A percentile compares a stretch with the other conserved stretches of the same genome.
These are phyloP conservation scores for Hymenoscyphus scutula DNA, from an alignment of 2,329 filamentous ascomycete genomes.

Conservation along the genomic window DNA sequence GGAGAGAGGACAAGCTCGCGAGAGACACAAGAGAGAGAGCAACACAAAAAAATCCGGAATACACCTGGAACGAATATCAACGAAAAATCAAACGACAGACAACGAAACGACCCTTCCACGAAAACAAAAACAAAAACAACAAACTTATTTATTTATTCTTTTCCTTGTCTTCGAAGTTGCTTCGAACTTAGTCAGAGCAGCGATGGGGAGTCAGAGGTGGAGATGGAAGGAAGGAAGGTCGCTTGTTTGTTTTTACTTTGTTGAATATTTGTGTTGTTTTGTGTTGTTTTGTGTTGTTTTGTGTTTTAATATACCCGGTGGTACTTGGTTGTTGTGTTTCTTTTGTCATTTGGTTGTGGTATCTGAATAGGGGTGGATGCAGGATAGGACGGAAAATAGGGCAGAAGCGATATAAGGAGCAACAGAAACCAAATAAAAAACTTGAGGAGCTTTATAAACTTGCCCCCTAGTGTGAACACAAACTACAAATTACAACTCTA, in stretches of 20 bases:
- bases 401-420: not conserved
- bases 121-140: not conserved
- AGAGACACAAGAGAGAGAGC: not conserved
- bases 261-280: too few species aligned
- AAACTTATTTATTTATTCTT: not conserved
- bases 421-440: not conserved
- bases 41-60: not conserved
- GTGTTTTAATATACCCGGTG: not conserved
- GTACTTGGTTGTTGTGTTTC: not conserved
- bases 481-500: too few species aligned
- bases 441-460: not conserved
- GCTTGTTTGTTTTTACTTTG: not conserved
- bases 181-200: not conserved
- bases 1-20: not conserved
- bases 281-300: too few species aligned
- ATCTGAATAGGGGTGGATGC: too few species aligned
- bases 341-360: not conserved
- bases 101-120: conserved; percentile 2
- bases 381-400: too few species aligned
- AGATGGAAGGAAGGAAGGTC: not conserved
- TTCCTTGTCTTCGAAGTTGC: not conserved
- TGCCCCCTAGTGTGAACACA: too few species aligned
- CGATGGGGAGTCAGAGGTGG: not conserved
- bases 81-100: not conserved
- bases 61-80: not conserved